Percentiles rank a stretch among this genome's conserved stretches.
Evolutionary conservation across 75 land plant species (phyloP).

Genomic region (Gnetum montanum): DNA sequence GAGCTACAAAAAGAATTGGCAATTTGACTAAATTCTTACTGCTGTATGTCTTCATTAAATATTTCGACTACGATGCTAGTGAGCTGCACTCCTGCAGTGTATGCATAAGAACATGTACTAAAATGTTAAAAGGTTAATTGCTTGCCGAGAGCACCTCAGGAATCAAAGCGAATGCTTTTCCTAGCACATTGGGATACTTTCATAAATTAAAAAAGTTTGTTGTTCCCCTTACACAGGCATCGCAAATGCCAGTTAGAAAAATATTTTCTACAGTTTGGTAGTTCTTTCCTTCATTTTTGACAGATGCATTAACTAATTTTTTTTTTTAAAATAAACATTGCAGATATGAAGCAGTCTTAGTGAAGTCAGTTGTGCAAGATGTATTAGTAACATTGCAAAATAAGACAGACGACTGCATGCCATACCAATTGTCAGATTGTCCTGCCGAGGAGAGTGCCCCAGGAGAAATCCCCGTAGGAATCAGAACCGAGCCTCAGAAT

Average conservation of each 20-base stretch:
- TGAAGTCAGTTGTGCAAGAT: conserved; percentile 4
- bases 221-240: background rate
- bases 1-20: too few species aligned
- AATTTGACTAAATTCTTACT: too few species aligned
- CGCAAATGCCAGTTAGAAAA: background rate
- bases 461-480: background rate
- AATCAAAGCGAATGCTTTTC: too few species aligned
- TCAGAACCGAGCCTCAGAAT: conserved; percentile 5
- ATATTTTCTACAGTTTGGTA: background rate
- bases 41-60: too few species aligned
- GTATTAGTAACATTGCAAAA: conserved; percentile 2
- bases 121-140: too few species aligned
- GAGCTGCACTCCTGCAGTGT: too few species aligned
- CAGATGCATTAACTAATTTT: background rate
- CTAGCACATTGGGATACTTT: background rate
- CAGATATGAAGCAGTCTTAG: conserved; percentile 5
- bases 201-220: background rate
- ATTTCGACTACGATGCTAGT: too few species aligned
- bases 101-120: too few species aligned
- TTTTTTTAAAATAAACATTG: background rate
- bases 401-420: background rate
- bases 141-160: too few species aligned
- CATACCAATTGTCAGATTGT: background rate
- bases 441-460: background rate
- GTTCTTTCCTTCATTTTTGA: background rate